Evolutionary conservation across 164 flowering plant genomes (phyloP).

Genomic region (Sextonia rubra): DNA sequence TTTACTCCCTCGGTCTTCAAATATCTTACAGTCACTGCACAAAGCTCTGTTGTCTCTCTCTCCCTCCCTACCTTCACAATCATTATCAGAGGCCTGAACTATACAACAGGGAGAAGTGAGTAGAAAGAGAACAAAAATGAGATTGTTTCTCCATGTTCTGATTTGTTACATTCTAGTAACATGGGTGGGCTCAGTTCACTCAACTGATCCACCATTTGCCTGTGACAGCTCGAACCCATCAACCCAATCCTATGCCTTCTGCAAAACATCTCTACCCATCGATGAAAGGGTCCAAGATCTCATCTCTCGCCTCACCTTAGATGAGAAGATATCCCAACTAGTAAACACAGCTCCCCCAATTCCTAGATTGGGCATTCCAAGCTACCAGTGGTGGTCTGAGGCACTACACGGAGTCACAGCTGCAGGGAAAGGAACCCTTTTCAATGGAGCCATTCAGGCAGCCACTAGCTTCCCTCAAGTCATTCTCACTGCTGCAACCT

Average conservation of each 20-base stretch:
- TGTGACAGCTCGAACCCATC: slow-evolving; percentile 51
- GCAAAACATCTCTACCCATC: slow-evolving; percentile 48
- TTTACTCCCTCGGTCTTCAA: too few relatives aligned
- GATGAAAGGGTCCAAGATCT: slow-evolving; percentile 48
- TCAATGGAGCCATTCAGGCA: slow-evolving; percentile 44
- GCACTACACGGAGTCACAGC: slow-evolving; percentile 63
- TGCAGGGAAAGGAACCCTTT: slow-evolving; percentile 39
- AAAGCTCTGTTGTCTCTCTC: neutral
- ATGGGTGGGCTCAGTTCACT: neutral
- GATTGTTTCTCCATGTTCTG: neutral
- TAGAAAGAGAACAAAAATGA: neutral
- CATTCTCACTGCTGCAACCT: slow-evolving; percentile 77
- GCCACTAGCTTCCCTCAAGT: slow-evolving; percentile 94
- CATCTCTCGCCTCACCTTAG: slow-evolving; percentile 68
- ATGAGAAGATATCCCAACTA: slow-evolving; percentile 80
- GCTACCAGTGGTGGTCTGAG: slow-evolving; percentile 92
- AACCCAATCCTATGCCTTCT: slow-evolving; percentile 47
- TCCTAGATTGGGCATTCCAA: slow-evolving; percentile 75
- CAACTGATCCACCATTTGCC: slow-evolving; percentile 47
- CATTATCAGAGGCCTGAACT: neutral
- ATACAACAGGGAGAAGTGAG: neutral
- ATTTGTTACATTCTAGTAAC: slow-evolving; percentile 2
- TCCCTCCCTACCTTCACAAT: neutral
- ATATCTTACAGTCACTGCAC: neutral
- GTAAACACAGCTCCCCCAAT: slow-evolving; percentile 61